Conservation (phyloP, 495 filamentous ascomycete genomes). For the Penicillium tannophilum region DNA sequence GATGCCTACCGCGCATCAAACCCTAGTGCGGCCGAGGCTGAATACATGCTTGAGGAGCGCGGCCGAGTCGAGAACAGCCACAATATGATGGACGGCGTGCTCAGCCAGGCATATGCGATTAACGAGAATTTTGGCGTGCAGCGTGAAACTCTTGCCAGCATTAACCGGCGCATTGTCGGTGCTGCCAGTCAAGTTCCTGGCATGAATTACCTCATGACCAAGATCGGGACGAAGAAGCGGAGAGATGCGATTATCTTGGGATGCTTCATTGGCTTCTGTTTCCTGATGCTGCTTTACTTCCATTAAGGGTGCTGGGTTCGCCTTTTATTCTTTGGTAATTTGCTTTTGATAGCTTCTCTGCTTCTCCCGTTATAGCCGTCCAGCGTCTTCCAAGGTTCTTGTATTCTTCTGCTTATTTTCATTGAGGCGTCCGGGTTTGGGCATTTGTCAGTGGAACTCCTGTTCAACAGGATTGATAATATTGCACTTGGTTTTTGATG, state of each 20-base stretch:
- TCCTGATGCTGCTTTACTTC: slow-evolving; percentile 83
- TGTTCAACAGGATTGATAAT: slow-evolving; percentile 24
- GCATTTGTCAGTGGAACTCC: slow-evolving; percentile 16
- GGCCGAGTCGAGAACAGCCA: slow-evolving; percentile 81
- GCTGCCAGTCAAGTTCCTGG: slow-evolving; percentile 91
- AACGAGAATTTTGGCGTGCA: slow-evolving; percentile 89
- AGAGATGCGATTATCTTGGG: slow-evolving; percentile 94
- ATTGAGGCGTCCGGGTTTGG: slow-evolving; percentile 27
- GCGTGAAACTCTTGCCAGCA: slow-evolving; percentile 79
- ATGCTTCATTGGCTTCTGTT: slow-evolving; percentile 86
- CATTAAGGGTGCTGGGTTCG: slow-evolving; percentile 44
- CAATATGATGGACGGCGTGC: slow-evolving; percentile 82
- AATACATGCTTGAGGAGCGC: slow-evolving; percentile 96
- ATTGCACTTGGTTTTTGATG: slow-evolving; percentile 19
- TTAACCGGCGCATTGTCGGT: slow-evolving; percentile 84
- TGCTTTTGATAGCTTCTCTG: slow-evolving; percentile 12
- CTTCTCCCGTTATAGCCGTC: slow-evolving; percentile 20
- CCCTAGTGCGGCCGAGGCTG: slow-evolving; percentile 79
- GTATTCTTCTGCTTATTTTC: slow-evolving; percentile 9
- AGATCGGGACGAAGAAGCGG: slow-evolving; percentile 94
- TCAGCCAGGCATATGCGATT: slow-evolving; percentile 96
- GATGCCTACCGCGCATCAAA: slow-evolving; percentile 81
- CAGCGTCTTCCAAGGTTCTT: slow-evolving; percentile 22
- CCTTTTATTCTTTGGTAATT: slow-evolving; percentile 6
- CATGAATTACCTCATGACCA: slow-evolving; percentile 87